phyloP scores from a whole-genome alignment of 768 basidiomycete genomes.

The Termitomyces sp. region DNA sequence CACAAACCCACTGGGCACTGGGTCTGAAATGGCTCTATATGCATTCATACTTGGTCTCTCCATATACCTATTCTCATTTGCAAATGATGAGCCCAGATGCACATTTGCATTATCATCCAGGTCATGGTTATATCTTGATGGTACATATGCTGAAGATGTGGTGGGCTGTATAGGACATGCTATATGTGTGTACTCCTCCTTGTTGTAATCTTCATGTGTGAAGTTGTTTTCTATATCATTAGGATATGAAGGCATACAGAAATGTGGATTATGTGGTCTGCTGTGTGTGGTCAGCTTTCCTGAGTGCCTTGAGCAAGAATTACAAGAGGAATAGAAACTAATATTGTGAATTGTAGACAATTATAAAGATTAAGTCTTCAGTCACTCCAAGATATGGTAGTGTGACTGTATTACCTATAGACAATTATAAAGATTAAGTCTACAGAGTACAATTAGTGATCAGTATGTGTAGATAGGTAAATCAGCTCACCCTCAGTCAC shows the following conservation, averaged over 20 bases:
- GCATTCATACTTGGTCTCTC: slow-evolving; percentile 75
- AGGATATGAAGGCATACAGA: slow-evolving; percentile 45
- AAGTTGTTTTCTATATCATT: slow-evolving; percentile 42
- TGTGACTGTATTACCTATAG: too few species aligned
- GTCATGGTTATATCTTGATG: slow-evolving; percentile 4
- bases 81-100: slow-evolving; percentile 35
- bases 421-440: too few species aligned
- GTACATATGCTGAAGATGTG: slow-evolving; percentile 12
- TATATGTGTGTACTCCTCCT: slow-evolving; percentile 44
- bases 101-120: neutral
- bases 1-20: slow-evolving; percentile 66
- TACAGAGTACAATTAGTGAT: too few species aligned
- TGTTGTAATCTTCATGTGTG: slow-evolving; percentile 21
- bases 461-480: too few species aligned
- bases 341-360: too few species aligned
- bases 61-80: slow-evolving; percentile 38
- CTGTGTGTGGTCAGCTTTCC: slow-evolving; percentile 50
- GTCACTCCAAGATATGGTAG: too few species aligned
- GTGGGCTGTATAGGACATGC: slow-evolving; percentile 27
- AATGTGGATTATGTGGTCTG: slow-evolving; percentile 69
- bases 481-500: too few species aligned
- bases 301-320: too few species aligned
- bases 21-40: slow-evolving; percentile 89
- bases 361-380: too few species aligned
- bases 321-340: too few species aligned